Evolutionary conservation across 2,329 filamentous ascomycete genomes (phyloP), one percentile per base, ranked within the genome.

Genomic region (Rutstroemia sp.): DNA sequence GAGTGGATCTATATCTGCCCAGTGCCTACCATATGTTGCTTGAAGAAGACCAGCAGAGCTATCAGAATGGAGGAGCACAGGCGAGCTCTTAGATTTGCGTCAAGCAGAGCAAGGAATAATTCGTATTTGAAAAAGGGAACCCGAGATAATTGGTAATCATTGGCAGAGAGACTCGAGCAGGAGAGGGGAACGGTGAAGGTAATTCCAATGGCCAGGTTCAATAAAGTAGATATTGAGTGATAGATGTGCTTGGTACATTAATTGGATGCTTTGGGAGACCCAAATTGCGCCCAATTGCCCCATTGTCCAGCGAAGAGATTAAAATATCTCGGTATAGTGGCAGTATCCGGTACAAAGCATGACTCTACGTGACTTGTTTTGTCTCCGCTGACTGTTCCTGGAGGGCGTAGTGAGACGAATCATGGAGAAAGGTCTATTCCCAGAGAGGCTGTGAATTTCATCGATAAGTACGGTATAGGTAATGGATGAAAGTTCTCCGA

Each of bases 391-490:
- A 34, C 30, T 34, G 10, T 53, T 18, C 37, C 23, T 47, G 25
- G 51, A 34, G 27, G 39, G 44, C 42, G 25, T 8, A 5, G 52
- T 27, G 39, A 54, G 52, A 54, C 52, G 41, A 49, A 48, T 49
- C 41, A 48, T 39, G 30, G 34, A 41, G 10, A 41, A 14, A 16
- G 34, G 30, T 54, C 52, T 54, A 54, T 54, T 54, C 34, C 44
- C 45, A 54, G 44, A 49, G 52, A 54, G 52, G 52, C 52, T 54
- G 52, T 54, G 30, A 12, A 34, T 34, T 34, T 34, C 30, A 12
- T 34, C 30, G 39, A 42, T 42, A 5, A 5, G 39, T 9, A 42
- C 16, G 8, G 39, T 8, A 42, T n/a, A 42, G 39, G 18, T 9
- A 42, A 18, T n/a, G 16, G 18, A n/a, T 19, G 39, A 42, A 42